Evolutionary conservation across 345 rosid species (phyloP), one percentile per base, ranked within the genome.

Genomic region (Salix dunnii): DNA sequence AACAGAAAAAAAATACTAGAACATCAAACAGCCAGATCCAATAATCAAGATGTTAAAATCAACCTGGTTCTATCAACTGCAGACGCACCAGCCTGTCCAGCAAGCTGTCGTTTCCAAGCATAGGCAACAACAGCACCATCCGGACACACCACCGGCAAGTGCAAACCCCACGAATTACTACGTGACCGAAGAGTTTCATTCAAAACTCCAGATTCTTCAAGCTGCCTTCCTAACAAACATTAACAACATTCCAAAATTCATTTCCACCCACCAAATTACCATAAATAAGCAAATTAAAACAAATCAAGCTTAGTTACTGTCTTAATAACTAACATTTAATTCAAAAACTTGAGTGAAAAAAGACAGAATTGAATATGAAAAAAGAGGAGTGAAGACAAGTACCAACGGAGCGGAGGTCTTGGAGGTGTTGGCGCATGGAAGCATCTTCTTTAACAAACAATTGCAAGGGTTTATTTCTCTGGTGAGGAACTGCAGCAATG

Each of bases 41-140:
- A 14, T 5, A 42, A 28, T 27, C 60, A 76, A 10, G 40, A 70
- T 33, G 21, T 70, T 21, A 12, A 76, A 33, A 71, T 72, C 48
- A 73, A 91, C 98, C 99, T 91, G 65, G 98, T 90, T 82, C 98
- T 86, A 77, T 96, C 99, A 38, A 96, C 99, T 40, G 99, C 97
- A 79, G 99, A 93, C 4, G 99, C 98, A 82, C 99, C 99, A 67
- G 98, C 99, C 85, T 96, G 99, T 21, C 99, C 98, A n/a, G 99
- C 98, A 10, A 96, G 92, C 72, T 96, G 99, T 11, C 99, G 88
- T 75, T 96, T 96, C 98, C 99, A 93, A 65, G 99, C 98, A 81
- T 96, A 96, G 0, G 96, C 99, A 10, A 96, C 99, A 1, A 93
- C 98, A 0, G 97, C 98, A 17, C 99, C 99, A 79, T 96, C 99